Evolutionary conservation across 176 grass and related monocot genomes (phyloP).

Genomic region (Carex pumila): DNA sequence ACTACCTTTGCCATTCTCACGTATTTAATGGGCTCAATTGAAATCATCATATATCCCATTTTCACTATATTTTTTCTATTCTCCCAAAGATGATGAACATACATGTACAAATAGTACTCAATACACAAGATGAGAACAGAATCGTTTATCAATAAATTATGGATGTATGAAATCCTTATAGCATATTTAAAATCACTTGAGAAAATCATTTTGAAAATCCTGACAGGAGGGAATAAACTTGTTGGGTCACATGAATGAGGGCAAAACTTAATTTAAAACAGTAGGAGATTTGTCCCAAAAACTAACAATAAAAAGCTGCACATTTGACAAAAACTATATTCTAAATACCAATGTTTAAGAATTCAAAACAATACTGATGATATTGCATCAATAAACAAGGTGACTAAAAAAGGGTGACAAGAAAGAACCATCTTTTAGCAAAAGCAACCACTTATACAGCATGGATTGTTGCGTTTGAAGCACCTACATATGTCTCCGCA

Average conservation of each 20-base stretch:
- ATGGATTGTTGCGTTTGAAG: conserved; percentile 36
- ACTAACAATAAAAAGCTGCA: background rate
- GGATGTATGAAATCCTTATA: background rate
- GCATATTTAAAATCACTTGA: background rate
- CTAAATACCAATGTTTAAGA: conserved; percentile 10
- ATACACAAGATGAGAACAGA: too few species aligned
- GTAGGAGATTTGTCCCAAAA: background rate
- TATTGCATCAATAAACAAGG: background rate
- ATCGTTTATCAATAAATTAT: background rate
- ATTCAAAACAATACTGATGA: conserved; percentile 6
- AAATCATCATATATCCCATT: conserved; percentile 1
- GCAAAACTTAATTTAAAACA: background rate
- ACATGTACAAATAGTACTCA: too few species aligned
- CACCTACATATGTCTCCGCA: conserved; percentile 42
- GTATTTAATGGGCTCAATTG: background rate
- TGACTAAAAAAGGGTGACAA: conserved; percentile 10
- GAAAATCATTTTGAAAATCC: background rate
- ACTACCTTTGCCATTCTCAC: background rate
- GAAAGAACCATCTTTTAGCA: conserved; percentile 32
- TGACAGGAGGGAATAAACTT: background rate
- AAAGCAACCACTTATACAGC: conserved; percentile 52
- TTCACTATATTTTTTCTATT: background rate
- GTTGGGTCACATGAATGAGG: background rate
- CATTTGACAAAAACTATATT: conserved; percentile 13
- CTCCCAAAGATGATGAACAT: too few species aligned